Percentiles rank a stretch among this genome's conserved stretches.
Conservation (phyloP, 441 rosid genomes). For the Gossypium lobatum region DNA sequence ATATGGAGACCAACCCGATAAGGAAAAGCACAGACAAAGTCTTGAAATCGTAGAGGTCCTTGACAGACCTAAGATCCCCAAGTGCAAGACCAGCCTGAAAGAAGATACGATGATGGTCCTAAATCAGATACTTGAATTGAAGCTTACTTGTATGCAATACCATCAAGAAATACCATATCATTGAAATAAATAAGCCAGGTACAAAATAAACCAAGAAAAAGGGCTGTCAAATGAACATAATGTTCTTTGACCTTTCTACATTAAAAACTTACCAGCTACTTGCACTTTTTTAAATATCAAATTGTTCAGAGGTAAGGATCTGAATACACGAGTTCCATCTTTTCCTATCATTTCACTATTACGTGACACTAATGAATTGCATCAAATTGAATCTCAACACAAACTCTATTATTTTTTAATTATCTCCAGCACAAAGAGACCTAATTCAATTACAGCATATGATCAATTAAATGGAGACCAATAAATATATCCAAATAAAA, state of each 20-base stretch:
- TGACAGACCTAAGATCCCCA: constrained; percentile 85
- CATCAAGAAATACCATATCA: neutral
- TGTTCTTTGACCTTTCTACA: too few relatives aligned
- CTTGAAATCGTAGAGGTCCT: constrained; percentile 83
- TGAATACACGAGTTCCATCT: neutral
- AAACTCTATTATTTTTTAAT: neutral
- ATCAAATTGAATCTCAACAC: neutral
- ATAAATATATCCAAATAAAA: neutral
- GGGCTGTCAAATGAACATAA: neutral
- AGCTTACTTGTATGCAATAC: neutral
- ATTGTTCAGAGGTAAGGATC: neutral
- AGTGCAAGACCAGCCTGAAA: constrained; percentile 91
- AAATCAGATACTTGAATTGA: neutral
- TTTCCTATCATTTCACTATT: neutral
- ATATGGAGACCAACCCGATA: constrained; percentile 65
- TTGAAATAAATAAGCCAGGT: neutral
- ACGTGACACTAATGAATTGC: neutral
- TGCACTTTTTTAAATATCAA: neutral
- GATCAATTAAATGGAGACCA: neutral
- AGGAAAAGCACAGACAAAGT: constrained; percentile 82
- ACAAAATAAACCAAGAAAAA: neutral
- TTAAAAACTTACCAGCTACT: neutral
- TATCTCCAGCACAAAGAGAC: neutral
- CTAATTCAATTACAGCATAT: neutral
- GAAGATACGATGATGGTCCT: neutral